Base-by-base conservation (phyloP, 1,284 basidiomycete genomes). In the Puccinia coronata region DNA sequence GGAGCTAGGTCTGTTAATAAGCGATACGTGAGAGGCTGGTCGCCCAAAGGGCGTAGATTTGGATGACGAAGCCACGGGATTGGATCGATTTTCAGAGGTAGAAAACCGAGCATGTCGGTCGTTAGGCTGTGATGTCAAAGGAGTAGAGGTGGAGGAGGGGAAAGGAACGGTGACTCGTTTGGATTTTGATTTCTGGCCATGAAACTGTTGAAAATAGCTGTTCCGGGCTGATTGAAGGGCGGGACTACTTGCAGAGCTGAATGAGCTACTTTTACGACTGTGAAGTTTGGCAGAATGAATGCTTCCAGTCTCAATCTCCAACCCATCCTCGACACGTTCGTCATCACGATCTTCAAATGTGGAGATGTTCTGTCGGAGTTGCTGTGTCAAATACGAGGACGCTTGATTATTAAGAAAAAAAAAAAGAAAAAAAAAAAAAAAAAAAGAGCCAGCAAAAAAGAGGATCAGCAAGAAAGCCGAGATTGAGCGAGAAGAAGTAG, bases 221-320 rank as follows among this genome's bases (percentile, higher is more conserved):
- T 71, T 71, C 20, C 43, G 55, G 5, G 55, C 49, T 12, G 63
- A 57, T 72, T 69, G 65, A 53, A 43, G 53, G 8, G 69, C 28
- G 31, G 31, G 57, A 63, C 59, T 72, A 65, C 78, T 80, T 51
- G 70, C 55, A 39, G 70, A 80, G 47, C 70, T 80, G n/a, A 80
- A 2, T 1, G 70, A 72, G 49, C 69, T 80, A 73, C 34, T 72
- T 47, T 69, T 80, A 1, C 70, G 51, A 61, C 41, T 73, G 25
- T 55, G n/a, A 1, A 80, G 51, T 36, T 63, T 59, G n/a, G 57
- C 78, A 39, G 57, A 34, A 34, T 70, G 67, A 63, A 80, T 57
- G 67, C 78, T 80, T 49, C 70, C 78, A 11, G 59, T 70, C 28
- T 80, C 69, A 43, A 80, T 80, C 34, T 80, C 78, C 28, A 80